These are phyloP conservation scores for Castanopsis chinensis DNA, from an alignment of 306 rosid genomes.

Conservation along the genomic window DNA sequence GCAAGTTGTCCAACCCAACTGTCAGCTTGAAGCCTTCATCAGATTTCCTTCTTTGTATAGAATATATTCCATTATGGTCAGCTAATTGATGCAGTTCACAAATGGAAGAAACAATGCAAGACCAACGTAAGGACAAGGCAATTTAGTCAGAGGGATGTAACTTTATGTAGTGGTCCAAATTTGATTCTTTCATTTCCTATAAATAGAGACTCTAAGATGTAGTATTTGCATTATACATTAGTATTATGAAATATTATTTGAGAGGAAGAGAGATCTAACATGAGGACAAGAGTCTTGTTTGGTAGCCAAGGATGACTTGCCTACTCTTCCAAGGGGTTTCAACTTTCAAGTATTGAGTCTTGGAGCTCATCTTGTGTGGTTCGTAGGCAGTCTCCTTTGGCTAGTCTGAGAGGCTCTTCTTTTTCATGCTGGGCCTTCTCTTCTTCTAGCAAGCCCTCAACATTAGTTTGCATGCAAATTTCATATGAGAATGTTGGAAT, in stretches of 20 bases:
- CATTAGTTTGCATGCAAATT: no score
- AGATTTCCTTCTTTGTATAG: not conserved
- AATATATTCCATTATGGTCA: not conserved
- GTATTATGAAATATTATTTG: not conserved
- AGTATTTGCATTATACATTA: not conserved
- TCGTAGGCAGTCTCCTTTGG: constrained; percentile 31
- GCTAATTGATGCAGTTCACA: not conserved
- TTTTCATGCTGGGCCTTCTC: constrained; percentile 24
- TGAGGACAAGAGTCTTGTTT: constrained; percentile 28
- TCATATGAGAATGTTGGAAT: no score
- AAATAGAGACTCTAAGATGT: not conserved
- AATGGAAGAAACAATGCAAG: not conserved
- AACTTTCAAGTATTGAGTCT: not conserved
- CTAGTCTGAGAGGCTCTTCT: constrained; percentile 22
- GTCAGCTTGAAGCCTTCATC: not conserved
- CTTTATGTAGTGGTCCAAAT: no score
- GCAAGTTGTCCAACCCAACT: not conserved
- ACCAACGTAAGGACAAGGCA: not conserved
- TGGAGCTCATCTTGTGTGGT: not conserved
- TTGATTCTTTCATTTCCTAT: not conserved
- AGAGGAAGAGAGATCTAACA: constrained; percentile 21
- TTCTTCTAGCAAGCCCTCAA: not conserved
- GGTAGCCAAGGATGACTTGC: constrained; percentile 38
- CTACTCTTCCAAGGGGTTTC: not conserved
- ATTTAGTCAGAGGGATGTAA: no score